These are phyloP conservation scores for Penicillium daleae DNA, from an alignment of 495 filamentous ascomycete species.

Conservation along the genomic window DNA sequence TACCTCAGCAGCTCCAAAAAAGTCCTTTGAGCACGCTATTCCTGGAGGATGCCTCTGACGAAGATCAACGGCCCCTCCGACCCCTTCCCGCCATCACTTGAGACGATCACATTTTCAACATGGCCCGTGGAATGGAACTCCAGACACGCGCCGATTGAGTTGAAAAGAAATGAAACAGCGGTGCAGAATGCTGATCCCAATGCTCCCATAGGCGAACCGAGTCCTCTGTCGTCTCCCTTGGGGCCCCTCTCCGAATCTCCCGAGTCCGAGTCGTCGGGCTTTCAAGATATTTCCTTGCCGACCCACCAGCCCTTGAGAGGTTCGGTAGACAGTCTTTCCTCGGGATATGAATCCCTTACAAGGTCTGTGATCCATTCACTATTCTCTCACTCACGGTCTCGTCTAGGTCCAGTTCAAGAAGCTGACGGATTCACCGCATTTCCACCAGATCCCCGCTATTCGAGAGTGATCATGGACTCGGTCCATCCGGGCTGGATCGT, in stretches of 20 bases:
- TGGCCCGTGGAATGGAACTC: slow-evolving; percentile 12
- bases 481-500: slow-evolving; percentile 79
- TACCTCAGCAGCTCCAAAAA: not conserved
- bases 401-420: not conserved
- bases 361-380: slow-evolving; percentile 35
- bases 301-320: slow-evolving; percentile 43
- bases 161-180: slow-evolving; percentile 1
- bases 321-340: slow-evolving; percentile 46
- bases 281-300: slow-evolving; percentile 63
- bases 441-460: slow-evolving; percentile 64
- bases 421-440: slow-evolving; percentile 37
- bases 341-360: slow-evolving; percentile 48
- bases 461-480: slow-evolving; percentile 65
- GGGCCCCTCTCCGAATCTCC: slow-evolving; percentile 48
- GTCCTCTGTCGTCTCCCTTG: slow-evolving; percentile 53
- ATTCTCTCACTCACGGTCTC: slow-evolving; percentile 41
- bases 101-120: slow-evolving; percentile 15
- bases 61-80: slow-evolving; percentile 9
- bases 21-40: slow-evolving; percentile 10
- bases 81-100: slow-evolving; percentile 24
- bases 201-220: slow-evolving; percentile 43
- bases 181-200: slow-evolving; percentile 27
- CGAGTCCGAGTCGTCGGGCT: slow-evolving; percentile 41
- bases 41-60: slow-evolving; percentile 21
- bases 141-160: slow-evolving; percentile 18